Base-by-base conservation (phyloP, 1,284 basidiomycete species). In the Irpex lacteus region DNA sequence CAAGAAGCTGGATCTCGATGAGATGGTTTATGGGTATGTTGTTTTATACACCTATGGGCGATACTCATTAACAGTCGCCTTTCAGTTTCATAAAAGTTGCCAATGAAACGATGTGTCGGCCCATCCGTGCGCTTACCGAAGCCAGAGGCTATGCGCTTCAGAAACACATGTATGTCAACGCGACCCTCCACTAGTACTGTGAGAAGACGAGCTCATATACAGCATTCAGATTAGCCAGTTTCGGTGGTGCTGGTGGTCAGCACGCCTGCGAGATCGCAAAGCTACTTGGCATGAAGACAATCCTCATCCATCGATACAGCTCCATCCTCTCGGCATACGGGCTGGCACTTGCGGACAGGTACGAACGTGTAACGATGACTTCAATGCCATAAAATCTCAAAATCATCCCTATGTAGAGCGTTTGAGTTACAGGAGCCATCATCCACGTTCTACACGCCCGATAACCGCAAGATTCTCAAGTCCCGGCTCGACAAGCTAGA, bases 51-150 rank as follows among this genome's bases (percentile, higher is more conserved):
- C 64, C 4, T 36, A 36, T 15, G 3, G 2, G 19, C 38, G 38
- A 26, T 26, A 26, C 26, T 26, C 40, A 19, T 19, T 6, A 26
- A n/a, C 34, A 32, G 53, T 38, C 13, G 13, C 53, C 49, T 65
- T 56, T 69, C 60, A 92, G 91, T 1, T 96, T 95, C 74, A 91
- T 96, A 79, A 94, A 94, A 71, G 91, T 96, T n/a, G 94, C 94
- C 9, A 96, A 95, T 67, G 94, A 95, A 78, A 94, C 92, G 0
- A 98, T 98, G 95, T 92, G 90, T 69, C 81, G 96, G 54, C 96
- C 96, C 1, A 98, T 98, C 65, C 87, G 96, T 5, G 90, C 96
- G 1, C 76, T 98, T 65, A 98, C 96, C 0, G 96, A 97, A 76
- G 95, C 93, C 0, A 81, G 94, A 57, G 96, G 96, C 4, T 89